Conservation (phyloP, 164 flowering plant genomes). For the Kalanchoe fedtschenkoi region DNA sequence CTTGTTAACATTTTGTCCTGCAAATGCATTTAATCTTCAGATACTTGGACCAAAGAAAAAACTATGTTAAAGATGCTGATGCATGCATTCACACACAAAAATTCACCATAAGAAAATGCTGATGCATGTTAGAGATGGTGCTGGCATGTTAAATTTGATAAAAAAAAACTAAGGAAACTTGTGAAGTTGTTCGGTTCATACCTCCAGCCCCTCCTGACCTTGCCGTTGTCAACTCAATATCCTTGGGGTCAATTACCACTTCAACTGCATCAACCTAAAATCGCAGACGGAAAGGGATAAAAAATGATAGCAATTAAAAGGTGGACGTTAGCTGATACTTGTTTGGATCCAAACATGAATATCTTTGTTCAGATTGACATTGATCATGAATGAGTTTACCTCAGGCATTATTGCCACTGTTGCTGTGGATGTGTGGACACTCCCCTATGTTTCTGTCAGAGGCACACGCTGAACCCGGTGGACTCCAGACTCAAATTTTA, state of each 20-base stretch:
- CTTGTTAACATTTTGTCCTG: slow-evolving; percentile 99
- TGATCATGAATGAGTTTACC: slow-evolving; percentile 42
- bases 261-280: slow-evolving; percentile 92
- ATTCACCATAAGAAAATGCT: not conserved
- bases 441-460: slow-evolving; percentile 94
- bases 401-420: slow-evolving; percentile 98
- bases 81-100: not conserved
- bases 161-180: not conserved
- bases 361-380: too few relatives aligned
- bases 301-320: not conserved
- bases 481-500: slow-evolving; percentile 95
- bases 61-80: not conserved
- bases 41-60: not conserved
- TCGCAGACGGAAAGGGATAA: not conserved
- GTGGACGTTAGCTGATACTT: too few relatives aligned
- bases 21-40: slow-evolving; percentile 15
- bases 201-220: slow-evolving; percentile 99
- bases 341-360: too few relatives aligned
- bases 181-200: slow-evolving; percentile 15
- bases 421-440: slow-evolving; percentile 97
- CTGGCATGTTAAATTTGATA: too few relatives aligned
- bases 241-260: slow-evolving; percentile 89
- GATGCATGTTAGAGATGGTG: too few relatives aligned
- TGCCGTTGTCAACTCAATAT: slow-evolving; percentile 89
- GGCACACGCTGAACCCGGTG: slow-evolving; percentile 99